A percentile compares a stretch with the other conserved stretches of the same genome.
Conservation (phyloP, 345 rosid species). For the Lepidium didymum region DNA sequence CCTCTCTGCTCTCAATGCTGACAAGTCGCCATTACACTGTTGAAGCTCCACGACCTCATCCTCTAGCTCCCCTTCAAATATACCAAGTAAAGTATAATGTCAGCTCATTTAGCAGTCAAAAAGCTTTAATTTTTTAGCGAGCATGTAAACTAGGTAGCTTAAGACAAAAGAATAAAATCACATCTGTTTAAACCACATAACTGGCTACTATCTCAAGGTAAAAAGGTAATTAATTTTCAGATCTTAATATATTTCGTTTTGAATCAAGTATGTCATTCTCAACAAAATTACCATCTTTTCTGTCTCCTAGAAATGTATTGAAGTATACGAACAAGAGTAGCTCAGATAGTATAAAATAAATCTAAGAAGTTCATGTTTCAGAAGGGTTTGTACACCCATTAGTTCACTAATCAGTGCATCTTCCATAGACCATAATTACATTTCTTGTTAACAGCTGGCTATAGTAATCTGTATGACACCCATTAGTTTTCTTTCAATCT, state of each 20-base stretch:
- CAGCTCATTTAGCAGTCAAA: not conserved
- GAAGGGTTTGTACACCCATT: not conserved
- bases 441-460: not conserved
- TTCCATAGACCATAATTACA: not conserved
- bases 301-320: not conserved
- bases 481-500: not conserved
- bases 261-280: not conserved
- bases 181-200: not conserved
- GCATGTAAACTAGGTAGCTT: not conserved
- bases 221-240: not conserved
- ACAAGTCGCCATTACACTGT: constrained; percentile 57
- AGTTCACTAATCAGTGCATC: not conserved
- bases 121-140: not conserved
- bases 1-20: constrained; percentile 68
- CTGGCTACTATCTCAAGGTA: not conserved
- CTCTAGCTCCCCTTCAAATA: constrained; percentile 67
- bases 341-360: not conserved
- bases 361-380: not conserved
- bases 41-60: constrained; percentile 52
- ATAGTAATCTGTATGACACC: not conserved
- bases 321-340: not conserved
- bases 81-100: constrained; percentile 22
- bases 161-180: not conserved
- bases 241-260: not conserved
- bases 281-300: not conserved